phyloP scores from a whole-genome alignment of 805 yeast species.

The Kuraishia molischiana region DNA sequence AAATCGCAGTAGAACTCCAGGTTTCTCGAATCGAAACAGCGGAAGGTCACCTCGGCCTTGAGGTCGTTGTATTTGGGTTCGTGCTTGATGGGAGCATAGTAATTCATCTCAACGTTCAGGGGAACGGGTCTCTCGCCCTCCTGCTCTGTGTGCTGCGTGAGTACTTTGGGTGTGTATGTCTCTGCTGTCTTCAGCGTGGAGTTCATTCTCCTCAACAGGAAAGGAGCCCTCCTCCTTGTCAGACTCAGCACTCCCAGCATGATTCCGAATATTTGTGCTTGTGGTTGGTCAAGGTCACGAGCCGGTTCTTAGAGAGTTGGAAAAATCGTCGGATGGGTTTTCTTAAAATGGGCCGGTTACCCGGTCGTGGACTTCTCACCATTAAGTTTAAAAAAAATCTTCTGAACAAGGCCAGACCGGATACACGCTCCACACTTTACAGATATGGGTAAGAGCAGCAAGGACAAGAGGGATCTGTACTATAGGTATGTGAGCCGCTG shows the following conservation, averaged over 20 bases:
- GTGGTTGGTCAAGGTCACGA: no score
- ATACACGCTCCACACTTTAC: no score
- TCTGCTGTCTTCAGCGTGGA: background rate
- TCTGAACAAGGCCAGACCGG: no score
- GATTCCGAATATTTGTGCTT: background rate
- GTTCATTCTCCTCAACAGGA: background rate
- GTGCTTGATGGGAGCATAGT: conserved; percentile 70
- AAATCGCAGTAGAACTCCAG: conserved; percentile 76
- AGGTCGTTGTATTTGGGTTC: conserved; percentile 60
- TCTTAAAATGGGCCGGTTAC: no score
- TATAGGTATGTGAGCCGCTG: conserved; percentile 36
- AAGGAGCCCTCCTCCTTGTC: background rate
- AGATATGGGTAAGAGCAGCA: conserved; percentile 96
- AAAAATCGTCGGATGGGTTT: no score
- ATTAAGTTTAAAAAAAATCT: no score
- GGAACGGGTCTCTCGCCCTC: conserved; percentile 56
- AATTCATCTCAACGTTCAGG: conserved; percentile 72
- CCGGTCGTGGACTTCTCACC: no score
- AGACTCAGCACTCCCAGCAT: background rate
- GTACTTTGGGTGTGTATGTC: conserved; percentile 26
- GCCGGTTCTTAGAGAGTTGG: no score
- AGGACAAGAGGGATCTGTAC: conserved; percentile 89
- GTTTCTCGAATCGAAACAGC: conserved; percentile 61
- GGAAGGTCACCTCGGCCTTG: conserved; percentile 68
- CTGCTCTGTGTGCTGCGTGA: conserved; percentile 22